phyloP scores from a whole-genome alignment of 352 stramenopile genomes.

The Globisporangium nodosum region DNA sequence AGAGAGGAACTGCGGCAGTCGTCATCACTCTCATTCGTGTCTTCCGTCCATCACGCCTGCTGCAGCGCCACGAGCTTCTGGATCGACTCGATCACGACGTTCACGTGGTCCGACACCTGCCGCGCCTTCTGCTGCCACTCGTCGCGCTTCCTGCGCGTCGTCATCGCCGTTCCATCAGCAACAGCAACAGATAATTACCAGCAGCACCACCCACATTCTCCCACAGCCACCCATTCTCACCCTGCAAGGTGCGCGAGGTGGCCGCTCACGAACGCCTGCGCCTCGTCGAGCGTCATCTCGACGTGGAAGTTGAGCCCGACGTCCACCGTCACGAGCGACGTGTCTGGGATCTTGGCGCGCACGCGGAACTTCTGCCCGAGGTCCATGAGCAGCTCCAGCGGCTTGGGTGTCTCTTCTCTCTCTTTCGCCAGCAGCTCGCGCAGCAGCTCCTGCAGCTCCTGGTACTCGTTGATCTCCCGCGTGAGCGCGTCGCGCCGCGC shows the following conservation, averaged over 20 bases:
- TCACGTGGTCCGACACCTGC: constrained; percentile 67
- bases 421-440: constrained; percentile 15
- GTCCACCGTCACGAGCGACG: constrained; percentile 58
- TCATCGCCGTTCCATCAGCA: too few relatives aligned
- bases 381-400: constrained; percentile 52
- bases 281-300: constrained; percentile 70
- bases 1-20: too few relatives aligned
- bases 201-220: neutral
- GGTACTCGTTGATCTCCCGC: constrained; percentile 17
- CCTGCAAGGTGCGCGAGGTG: constrained; percentile 46
- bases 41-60: neutral
- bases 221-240: constrained; percentile 20
- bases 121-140: constrained; percentile 66
- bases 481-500: constrained; percentile 4
- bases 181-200: constrained; percentile 3
- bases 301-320: constrained; percentile 71
- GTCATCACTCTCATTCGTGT: too few relatives aligned
- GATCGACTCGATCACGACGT: constrained; percentile 69
- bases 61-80: constrained; percentile 67
- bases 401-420: neutral
- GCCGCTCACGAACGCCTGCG: constrained; percentile 40
- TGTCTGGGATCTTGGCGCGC: constrained; percentile 55
- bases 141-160: constrained; percentile 51
- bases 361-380: constrained; percentile 70
- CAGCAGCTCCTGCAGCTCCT: constrained; percentile 43